A percentile compares a stretch with the other conserved stretches of the same genome.
These are phyloP conservation scores for Stygiomarasmius scandens DNA, from an alignment of 1,284 basidiomycete species.

Conservation along the genomic window DNA sequence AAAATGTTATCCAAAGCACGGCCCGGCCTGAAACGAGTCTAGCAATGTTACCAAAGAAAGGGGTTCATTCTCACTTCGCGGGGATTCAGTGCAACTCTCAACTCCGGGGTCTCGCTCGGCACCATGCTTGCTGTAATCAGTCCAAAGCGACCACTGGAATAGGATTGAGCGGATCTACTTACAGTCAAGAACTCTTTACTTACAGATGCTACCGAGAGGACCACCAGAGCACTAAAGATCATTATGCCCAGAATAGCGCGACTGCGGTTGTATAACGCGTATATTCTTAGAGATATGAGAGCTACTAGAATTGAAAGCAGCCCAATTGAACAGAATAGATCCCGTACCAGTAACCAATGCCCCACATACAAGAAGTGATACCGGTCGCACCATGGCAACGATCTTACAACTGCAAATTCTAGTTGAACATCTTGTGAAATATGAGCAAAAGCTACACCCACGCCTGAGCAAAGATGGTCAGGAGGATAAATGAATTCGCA, in stretches of 20 bases:
- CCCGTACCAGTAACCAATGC: neutral
- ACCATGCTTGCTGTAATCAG: too few species aligned
- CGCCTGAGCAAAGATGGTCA: neutral
- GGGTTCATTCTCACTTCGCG: too few species aligned
- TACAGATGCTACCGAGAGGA: conserved; percentile 4
- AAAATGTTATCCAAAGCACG: too few species aligned
- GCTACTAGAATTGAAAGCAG: conserved; percentile 5
- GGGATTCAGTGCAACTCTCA: too few species aligned
- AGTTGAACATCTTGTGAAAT: neutral
- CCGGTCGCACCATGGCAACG: neutral
- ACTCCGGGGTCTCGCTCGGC: too few species aligned
- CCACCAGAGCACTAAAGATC: neutral
- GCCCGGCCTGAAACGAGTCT: too few species aligned
- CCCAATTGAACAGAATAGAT: too few species aligned
- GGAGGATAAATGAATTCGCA: too few species aligned
- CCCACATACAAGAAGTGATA: neutral
- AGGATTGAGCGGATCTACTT: too few species aligned
- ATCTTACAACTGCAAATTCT: neutral
- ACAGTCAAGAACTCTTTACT: neutral
- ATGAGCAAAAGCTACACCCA: neutral
- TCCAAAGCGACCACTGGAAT: too few species aligned
- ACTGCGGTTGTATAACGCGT: conserved; percentile 18
- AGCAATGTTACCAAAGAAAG: too few species aligned
- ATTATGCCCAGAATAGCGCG: conserved; percentile 14
- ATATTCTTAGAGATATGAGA: conserved; percentile 19